A percentile compares a stretch with the other conserved stretches of the same genome.
Evolutionary conservation across 106 monocot genomes (phyloP).

Genomic region (Phalaenopsis aphrodite): DNA sequence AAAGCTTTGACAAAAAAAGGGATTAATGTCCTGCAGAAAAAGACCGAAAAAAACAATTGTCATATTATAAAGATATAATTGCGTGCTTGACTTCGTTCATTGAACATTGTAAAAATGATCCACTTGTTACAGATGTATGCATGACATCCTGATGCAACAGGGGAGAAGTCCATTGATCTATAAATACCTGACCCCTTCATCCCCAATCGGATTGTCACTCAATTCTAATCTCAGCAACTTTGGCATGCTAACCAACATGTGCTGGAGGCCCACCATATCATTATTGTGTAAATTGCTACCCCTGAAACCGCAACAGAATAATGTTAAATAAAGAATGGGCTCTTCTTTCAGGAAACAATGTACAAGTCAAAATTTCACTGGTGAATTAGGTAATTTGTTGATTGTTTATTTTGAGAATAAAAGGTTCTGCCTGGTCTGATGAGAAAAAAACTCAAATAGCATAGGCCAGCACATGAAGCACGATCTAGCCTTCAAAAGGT

Average conservation of each 20-base stretch:
- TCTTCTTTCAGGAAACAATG: background rate
- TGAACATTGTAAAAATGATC: background rate
- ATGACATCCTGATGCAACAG: background rate
- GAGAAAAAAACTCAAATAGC: background rate
- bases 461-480: no score
- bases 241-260: slow-evolving; percentile 58
- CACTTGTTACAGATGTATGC: background rate
- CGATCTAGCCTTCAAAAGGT: no score
- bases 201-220: slow-evolving; percentile 78
- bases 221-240: slow-evolving; percentile 64
- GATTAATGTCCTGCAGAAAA: slow-evolving; percentile 53
- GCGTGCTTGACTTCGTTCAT: background rate
- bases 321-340: background rate
- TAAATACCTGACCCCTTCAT: slow-evolving; percentile 76
- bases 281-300: slow-evolving; percentile 55
- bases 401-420: background rate
- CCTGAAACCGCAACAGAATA: slow-evolving; percentile 26
- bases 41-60: background rate
- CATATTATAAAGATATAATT: background rate
- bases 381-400: background rate
- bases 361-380: background rate
- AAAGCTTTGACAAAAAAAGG: slow-evolving; percentile 56
- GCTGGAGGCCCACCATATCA: slow-evolving; percentile 64
- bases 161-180: background rate
- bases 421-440: background rate